These are phyloP conservation scores for Podospora pseudopauciseta DNA, from an alignment of 495 filamentous ascomycete genomes.

Conservation along the genomic window DNA sequence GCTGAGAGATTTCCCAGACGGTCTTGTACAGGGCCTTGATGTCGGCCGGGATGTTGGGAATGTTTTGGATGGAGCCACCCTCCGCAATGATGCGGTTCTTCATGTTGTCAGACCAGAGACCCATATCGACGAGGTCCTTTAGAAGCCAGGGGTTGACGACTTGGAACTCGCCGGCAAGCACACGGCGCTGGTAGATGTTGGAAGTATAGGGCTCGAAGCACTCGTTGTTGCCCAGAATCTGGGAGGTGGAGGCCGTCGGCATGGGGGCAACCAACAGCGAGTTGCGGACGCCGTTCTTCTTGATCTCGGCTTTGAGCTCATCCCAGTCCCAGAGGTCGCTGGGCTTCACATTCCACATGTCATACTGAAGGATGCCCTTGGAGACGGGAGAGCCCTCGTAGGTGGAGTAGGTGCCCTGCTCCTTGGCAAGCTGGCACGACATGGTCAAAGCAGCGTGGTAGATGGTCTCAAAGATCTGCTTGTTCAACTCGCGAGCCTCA, in stretches of 20 bases:
- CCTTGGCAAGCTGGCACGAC: constrained; percentile 79
- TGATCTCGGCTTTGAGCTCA: constrained; percentile 81
- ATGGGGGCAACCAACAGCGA: constrained; percentile 92
- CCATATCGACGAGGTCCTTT: constrained; percentile 96
- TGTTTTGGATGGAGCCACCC: constrained; percentile 91
- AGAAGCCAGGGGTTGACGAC: constrained; percentile 99
- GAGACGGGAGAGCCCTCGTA: constrained; percentile 94
- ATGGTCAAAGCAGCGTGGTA: constrained; percentile 93
- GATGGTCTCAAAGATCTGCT: constrained; percentile 98
- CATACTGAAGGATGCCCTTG: constrained; percentile 93
- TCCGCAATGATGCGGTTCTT: constrained; percentile 99
- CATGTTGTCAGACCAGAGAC: constrained; percentile 99
- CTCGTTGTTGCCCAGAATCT: constrained; percentile 97
- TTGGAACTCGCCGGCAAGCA: constrained; percentile 97
- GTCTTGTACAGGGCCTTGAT: constrained; percentile 99
- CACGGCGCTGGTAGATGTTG: constrained; percentile 98
- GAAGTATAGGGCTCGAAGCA: constrained; percentile 99
- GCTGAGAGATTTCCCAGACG: constrained; percentile 99
- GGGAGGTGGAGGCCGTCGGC: constrained; percentile 93
- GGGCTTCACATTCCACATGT: constrained; percentile 96
- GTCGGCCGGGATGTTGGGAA: constrained; percentile 91
- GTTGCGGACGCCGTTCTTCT: constrained; percentile 89
- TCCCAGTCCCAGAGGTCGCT: constrained; percentile 96
- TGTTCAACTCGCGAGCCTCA: constrained; percentile 89
- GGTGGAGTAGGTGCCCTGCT: constrained; percentile 77